Evolutionary conservation across 2,329 filamentous ascomycete genomes (phyloP), one percentile per base, ranked within the genome.

Genomic region (Colletotrichum sp.): DNA sequence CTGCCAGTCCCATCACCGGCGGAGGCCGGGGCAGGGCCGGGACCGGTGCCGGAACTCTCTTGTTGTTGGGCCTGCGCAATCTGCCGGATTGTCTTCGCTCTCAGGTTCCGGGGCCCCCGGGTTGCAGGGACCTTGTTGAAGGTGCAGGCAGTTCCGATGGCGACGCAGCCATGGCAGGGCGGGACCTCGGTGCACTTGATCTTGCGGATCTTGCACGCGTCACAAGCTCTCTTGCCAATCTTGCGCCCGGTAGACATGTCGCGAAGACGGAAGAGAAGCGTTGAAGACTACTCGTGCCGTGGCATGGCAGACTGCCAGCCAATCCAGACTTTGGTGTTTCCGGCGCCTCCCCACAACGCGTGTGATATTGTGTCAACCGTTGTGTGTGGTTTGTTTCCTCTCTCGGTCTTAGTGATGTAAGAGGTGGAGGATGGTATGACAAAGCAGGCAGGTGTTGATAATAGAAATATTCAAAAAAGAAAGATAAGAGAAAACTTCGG

Each of bases 201-300:
- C 81, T 90, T 90, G 70, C 88, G 85, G 56, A 90, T 85, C 81
- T 88, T 89, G 82, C 88, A 90, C 25, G 85, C 87, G 76, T 90
- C 88, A 79, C 88, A 89, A 13, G 88, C 87, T 34, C 87, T 79
- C 74, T 85, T 86, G 58, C 80, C 82, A 34, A 84, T 82, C 76
- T 82, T 84, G 69, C 81, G 78, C 58, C 78, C 69, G 55, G 76
- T 43, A 39, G 76, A 77, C 76, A 77, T 77, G 75, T 77, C 70
- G 73, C 43, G 52, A 74, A 71, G 58, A 71, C 48, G 71, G 66
- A 67, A 55, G 64, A 61, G 70, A 58, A 58, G 71, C 62, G 73
- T 62, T 8, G 8, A n/a, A 28, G 70, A 5, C 58, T 75, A 75
- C 64, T 64, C 16, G 69, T 52, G 58, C 22, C 28, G 64, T 72